phyloP scores from a whole-genome alignment of 2,329 filamentous ascomycete genomes.

The Exophiala sp. region DNA sequence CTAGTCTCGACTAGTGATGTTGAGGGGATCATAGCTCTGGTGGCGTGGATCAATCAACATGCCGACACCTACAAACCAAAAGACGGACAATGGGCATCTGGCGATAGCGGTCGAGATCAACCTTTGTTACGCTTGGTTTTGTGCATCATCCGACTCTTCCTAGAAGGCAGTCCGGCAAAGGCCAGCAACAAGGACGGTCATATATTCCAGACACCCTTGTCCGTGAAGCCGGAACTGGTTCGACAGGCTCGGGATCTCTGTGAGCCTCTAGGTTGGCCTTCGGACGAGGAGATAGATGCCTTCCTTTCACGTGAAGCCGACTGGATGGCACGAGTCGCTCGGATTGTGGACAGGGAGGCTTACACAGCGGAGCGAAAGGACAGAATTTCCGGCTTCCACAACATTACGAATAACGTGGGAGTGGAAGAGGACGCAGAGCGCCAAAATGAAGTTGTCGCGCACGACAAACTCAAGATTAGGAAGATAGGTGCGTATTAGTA shows the following conservation, averaged over 20 bases:
- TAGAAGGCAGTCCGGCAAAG: conserved; percentile 5
- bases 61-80: conserved; percentile 28
- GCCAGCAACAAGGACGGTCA: neutral
- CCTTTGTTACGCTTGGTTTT: conserved; percentile 8
- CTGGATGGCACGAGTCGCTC: conserved; percentile 12
- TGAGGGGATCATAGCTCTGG: conserved; percentile 16
- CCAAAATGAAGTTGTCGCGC: no score
- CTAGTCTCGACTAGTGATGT: conserved; percentile 14
- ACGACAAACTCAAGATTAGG: no score
- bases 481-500: no score
- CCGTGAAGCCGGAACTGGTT: neutral
- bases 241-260: conserved; percentile 6
- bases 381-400: neutral
- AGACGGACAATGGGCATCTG: neutral
- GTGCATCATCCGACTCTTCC: conserved; percentile 17
- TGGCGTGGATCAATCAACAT: conserved; percentile 30
- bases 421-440: no score
- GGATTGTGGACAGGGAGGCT: conserved; percentile 3
- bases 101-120: neutral
- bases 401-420: no score
- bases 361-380: neutral
- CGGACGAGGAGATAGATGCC: conserved; percentile 13
- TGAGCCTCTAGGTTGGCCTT: conserved; percentile 19
- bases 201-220: conserved; percentile 12
- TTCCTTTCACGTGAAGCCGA: conserved; percentile 11